Evolutionary conservation across 352 stramenopile genomes (phyloP).

Genomic region (Phytophthora fragariae): DNA sequence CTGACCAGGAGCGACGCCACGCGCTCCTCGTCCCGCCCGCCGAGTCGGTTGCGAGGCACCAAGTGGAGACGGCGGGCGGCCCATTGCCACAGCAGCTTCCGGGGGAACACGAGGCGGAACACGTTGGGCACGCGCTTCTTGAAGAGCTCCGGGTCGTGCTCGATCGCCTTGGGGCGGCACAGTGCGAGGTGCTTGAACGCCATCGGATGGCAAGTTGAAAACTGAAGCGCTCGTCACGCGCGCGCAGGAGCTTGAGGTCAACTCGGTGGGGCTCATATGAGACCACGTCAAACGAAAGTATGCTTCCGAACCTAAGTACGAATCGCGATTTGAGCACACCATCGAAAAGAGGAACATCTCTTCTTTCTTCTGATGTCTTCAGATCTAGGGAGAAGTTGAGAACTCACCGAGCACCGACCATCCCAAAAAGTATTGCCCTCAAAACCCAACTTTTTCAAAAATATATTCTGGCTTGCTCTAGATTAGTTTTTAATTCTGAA

Average conservation of each 20-base stretch:
- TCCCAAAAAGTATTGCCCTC: too few relatives aligned
- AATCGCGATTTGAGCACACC: too few relatives aligned
- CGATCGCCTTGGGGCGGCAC: slow-evolving; percentile 3
- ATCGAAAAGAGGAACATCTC: too few relatives aligned
- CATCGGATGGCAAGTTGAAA: slow-evolving; percentile 26
- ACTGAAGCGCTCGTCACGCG: slow-evolving; percentile 32
- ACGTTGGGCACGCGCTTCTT: slow-evolving; percentile 33
- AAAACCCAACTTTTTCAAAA: too few relatives aligned
- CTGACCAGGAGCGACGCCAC: slow-evolving; percentile 42
- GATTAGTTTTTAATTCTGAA: too few relatives aligned
- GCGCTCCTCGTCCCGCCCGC: slow-evolving; percentile 32
- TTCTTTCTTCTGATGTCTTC: too few relatives aligned
- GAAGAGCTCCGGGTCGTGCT: slow-evolving; percentile 32
- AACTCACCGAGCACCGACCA: too few relatives aligned
- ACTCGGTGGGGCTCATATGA: slow-evolving; percentile 25
- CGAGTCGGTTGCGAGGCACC: slow-evolving; percentile 4
- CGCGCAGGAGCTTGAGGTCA: background rate
- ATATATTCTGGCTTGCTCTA: too few relatives aligned
- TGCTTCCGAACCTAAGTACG: too few relatives aligned
- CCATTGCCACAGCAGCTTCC: slow-evolving; percentile 40
- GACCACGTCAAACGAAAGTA: too few relatives aligned
- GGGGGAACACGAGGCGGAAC: slow-evolving; percentile 29
- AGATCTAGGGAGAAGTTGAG: too few relatives aligned
- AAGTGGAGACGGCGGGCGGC: slow-evolving; percentile 25
- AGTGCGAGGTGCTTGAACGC: slow-evolving; percentile 11